Conservation (phyloP, 2,329 filamentous ascomycete genomes). For the Sclerotinia nivalis region DNA sequence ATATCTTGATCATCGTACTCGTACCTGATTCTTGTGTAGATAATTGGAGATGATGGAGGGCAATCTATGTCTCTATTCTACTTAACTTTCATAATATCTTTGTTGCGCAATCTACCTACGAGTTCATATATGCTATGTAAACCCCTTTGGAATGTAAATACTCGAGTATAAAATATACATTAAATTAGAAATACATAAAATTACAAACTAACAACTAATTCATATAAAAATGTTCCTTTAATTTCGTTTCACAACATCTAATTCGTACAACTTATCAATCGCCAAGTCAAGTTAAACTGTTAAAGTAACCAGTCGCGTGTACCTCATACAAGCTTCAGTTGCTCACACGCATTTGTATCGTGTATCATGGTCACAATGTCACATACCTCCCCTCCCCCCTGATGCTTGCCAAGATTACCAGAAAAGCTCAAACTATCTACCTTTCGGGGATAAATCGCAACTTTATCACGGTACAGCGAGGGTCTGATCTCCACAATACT, state of each 20-base stretch:
- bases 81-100: neutral
- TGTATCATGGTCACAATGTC: neutral
- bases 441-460: neutral
- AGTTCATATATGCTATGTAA: neutral
- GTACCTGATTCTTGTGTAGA: neutral
- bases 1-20: neutral
- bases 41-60: neutral
- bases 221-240: neutral
- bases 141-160: neutral
- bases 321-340: conserved; percentile 2
- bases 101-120: neutral
- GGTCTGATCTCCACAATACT: conserved; percentile 5
- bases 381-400: neutral
- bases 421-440: conserved; percentile 3
- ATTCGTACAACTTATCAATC: conserved; percentile 3
- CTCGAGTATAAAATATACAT: neutral
- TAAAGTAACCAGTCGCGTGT: conserved; percentile 11
- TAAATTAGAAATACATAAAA: neutral
- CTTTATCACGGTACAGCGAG: conserved; percentile 1
- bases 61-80: neutral
- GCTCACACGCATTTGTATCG: conserved; percentile 12
- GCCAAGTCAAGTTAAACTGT: conserved; percentile 3
- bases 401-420: conserved; percentile 5
- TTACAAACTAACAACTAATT: neutral
- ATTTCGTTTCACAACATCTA: conserved; percentile 6